A percentile compares a stretch with the other conserved stretches of the same genome.
Evolutionary conservation across 495 filamentous ascomycete species (phyloP).

Genomic region (Diplogelasinospora grovesii): DNA sequence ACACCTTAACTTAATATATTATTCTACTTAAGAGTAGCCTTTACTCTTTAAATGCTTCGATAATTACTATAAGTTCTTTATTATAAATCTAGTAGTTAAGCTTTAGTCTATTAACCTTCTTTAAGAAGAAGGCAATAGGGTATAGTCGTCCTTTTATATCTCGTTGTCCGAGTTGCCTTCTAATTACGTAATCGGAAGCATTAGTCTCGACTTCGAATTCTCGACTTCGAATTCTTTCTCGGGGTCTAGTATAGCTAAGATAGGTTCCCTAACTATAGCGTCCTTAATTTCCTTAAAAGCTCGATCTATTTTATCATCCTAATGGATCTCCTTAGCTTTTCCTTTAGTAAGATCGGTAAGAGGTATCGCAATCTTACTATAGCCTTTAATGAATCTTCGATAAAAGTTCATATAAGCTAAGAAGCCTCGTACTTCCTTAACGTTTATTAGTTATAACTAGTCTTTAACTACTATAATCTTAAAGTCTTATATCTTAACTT

Average conservation of each 20-base stretch:
- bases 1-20: background rate
- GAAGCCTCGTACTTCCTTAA: background rate
- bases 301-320: background rate
- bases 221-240: no score
- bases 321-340: background rate
- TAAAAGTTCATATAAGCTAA: background rate
- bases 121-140: background rate
- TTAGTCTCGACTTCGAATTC: background rate
- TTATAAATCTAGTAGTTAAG: background rate
- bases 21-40: background rate
- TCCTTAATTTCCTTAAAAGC: background rate
- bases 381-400: background rate
- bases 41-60: background rate
- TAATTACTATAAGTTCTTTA: conserved; percentile 4
- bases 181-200: background rate
- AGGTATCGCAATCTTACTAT: background rate
- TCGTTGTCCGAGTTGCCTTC: background rate
- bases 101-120: background rate
- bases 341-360: no score
- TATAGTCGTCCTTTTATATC: background rate
- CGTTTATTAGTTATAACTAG: background rate
- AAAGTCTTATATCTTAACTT: background rate
- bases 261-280: background rate
- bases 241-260: background rate
- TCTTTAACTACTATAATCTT: conserved; percentile 2